Evolutionary conservation across 169 alveolate species (phyloP).

Genomic region (Cryptosporidium xiaoi): DNA sequence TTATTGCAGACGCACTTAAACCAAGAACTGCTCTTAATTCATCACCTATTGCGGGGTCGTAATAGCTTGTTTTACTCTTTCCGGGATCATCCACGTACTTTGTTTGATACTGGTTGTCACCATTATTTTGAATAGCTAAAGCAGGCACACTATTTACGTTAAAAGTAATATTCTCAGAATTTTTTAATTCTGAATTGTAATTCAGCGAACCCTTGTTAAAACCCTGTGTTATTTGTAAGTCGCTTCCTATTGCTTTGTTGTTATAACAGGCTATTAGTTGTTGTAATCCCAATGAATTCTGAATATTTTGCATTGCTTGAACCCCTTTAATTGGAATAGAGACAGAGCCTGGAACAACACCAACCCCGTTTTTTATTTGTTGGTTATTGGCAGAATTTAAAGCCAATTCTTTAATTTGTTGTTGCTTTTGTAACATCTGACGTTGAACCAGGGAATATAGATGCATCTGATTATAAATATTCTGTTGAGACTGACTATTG

Average conservation of each 20-base stretch:
- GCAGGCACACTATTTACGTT: no score
- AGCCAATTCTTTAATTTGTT: conserved; percentile 58
- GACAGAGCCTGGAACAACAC: not conserved
- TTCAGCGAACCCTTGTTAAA: no score
- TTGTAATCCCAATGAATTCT: not conserved
- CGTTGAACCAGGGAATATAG: conserved; percentile 49
- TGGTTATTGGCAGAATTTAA: conserved; percentile 35
- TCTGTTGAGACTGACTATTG: conserved; percentile 11
- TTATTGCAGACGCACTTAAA: conserved; percentile 65
- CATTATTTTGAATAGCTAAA: no score
- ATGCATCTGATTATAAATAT: conserved; percentile 34
- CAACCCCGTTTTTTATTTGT: conserved; percentile 8
- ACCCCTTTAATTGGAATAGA: not conserved
- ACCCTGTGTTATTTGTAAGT: no score
- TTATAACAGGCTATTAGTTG: not conserved
- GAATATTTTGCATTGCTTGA: conserved; percentile 8
- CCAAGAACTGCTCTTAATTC: conserved; percentile 64
- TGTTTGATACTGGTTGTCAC: not conserved
- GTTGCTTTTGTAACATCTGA: conserved; percentile 61
- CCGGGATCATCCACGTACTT: not conserved
- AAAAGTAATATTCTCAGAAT: no score
- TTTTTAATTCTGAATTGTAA: no score
- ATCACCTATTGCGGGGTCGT: conserved; percentile 44
- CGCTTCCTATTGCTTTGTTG: not conserved
- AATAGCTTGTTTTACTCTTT: not conserved